These are phyloP conservation scores for Epichloe hybrida DNA, from an alignment of 2,329 filamentous ascomycete species.

Conservation along the genomic window DNA sequence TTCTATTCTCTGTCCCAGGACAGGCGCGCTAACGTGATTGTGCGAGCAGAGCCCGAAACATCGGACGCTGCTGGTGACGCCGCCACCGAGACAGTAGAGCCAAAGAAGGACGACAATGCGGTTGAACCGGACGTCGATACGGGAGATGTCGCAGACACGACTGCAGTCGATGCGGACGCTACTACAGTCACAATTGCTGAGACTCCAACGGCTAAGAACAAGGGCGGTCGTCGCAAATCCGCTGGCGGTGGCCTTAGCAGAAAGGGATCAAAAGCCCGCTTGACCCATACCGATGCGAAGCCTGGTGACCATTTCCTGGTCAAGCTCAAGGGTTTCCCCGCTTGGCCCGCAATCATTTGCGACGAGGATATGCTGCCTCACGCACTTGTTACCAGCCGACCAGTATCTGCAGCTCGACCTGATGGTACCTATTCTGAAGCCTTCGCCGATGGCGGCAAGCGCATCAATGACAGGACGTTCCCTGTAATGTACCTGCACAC, in stretches of 20 bases:
- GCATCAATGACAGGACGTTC: conserved; percentile 71
- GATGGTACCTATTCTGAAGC: conserved; percentile 84
- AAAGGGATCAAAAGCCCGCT: conserved; percentile 65
- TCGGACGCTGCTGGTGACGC: conserved; percentile 18
- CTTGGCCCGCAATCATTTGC: conserved; percentile 89
- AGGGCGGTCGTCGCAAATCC: conserved; percentile 66
- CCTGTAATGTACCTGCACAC: conserved; percentile 91
- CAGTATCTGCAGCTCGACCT: conserved; percentile 65
- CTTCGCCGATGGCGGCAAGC: conserved; percentile 78
- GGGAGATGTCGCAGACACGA: conserved; percentile 18
- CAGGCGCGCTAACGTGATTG: neutral
- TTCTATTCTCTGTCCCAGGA: neutral
- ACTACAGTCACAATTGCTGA: conserved; percentile 14
- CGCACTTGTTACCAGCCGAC: conserved; percentile 61
- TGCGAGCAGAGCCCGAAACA: conserved; percentile 10
- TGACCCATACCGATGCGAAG: conserved; percentile 64
- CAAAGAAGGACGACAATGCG: conserved; percentile 13
- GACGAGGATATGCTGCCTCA: conserved; percentile 88
- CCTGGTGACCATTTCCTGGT: conserved; percentile 88
- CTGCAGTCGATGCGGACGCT: conserved; percentile 5
- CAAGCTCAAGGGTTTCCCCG: conserved; percentile 85
- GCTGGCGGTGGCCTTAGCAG: conserved; percentile 62
- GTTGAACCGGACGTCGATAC: conserved; percentile 40
- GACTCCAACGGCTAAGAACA: conserved; percentile 20
- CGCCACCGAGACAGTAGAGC: conserved; percentile 16